These are phyloP conservation scores for Dryas drummondii DNA, from an alignment of 306 rosid species.

Conservation along the genomic window DNA sequence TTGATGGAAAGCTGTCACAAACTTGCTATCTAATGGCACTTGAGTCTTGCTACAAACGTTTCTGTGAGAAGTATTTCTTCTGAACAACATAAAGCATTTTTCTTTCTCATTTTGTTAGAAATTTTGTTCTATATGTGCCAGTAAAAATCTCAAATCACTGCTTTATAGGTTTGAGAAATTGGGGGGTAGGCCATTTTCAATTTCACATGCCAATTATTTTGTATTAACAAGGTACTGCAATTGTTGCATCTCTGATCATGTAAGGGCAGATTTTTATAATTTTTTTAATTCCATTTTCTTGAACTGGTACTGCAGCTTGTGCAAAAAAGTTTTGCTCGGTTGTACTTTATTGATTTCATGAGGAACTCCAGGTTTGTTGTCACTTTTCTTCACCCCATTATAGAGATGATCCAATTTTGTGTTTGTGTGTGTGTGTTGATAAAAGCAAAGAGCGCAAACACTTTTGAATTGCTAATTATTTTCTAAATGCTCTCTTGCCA, in stretches of 20 bases:
- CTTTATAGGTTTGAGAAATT: slow-evolving; percentile 77
- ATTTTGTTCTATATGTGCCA: not conserved
- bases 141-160: slow-evolving; percentile 18
- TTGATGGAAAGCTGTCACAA: slow-evolving; percentile 97
- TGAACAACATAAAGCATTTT: not conserved
- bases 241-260: slow-evolving; percentile 13
- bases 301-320: slow-evolving; percentile 67
- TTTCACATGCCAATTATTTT: slow-evolving; percentile 72
- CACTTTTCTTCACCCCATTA: slow-evolving; percentile 6
- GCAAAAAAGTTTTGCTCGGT: slow-evolving; percentile 93
- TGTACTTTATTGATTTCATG: slow-evolving; percentile 68
- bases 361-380: slow-evolving; percentile 70
- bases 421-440: too few species aligned
- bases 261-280: not conserved
- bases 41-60: slow-evolving; percentile 82
- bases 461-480: too few species aligned
- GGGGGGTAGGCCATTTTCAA: slow-evolving; percentile 65
- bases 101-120: not conserved
- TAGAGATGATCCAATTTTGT: too few species aligned
- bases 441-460: too few species aligned
- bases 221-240: slow-evolving; percentile 83
- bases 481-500: too few species aligned
- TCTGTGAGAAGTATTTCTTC: slow-evolving; percentile 63
- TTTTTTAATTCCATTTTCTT: not conserved
- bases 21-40: slow-evolving; percentile 94